Evolutionary conservation across 495 filamentous ascomycete species (phyloP).

Genomic region (Neurospora sp.): DNA sequence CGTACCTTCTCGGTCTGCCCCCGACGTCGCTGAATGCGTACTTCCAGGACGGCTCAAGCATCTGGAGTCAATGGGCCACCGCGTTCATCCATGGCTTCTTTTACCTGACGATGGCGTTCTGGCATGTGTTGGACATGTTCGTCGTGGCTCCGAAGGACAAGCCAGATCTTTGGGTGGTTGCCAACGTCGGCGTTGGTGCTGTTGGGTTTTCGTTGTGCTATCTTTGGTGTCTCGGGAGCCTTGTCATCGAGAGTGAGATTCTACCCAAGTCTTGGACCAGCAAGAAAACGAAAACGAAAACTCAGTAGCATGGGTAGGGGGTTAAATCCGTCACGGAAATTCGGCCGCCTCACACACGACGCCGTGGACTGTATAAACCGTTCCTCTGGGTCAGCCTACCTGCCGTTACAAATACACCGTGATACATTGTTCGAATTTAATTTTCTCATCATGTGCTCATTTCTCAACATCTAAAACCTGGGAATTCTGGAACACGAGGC

Average conservation of each 20-base stretch:
- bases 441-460: background rate
- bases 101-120: conserved; percentile 64
- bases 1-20: conserved; percentile 79
- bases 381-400: background rate
- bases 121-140: conserved; percentile 68
- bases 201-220: conserved; percentile 81
- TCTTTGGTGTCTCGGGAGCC: conserved; percentile 72
- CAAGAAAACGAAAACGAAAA: conserved; percentile 28
- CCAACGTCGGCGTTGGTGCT: conserved; percentile 77
- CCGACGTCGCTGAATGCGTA: conserved; percentile 64
- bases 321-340: background rate
- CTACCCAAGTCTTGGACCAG: conserved; percentile 13
- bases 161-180: conserved; percentile 89
- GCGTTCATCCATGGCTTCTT: conserved; percentile 61
- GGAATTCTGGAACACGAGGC: background rate
- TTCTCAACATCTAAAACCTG: background rate
- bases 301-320: conserved; percentile 15
- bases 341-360: background rate
- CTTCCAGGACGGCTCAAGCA: conserved; percentile 34
- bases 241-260: conserved; percentile 52
- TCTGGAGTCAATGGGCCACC: conserved; percentile 41
- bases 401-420: background rate
- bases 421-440: background rate
- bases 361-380: background rate
- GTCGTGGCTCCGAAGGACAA: conserved; percentile 58